Evolutionary conservation across 495 filamentous ascomycete genomes (phyloP), one percentile per base, ranked within the genome.

Genomic region (Chaetomium fimeti): DNA sequence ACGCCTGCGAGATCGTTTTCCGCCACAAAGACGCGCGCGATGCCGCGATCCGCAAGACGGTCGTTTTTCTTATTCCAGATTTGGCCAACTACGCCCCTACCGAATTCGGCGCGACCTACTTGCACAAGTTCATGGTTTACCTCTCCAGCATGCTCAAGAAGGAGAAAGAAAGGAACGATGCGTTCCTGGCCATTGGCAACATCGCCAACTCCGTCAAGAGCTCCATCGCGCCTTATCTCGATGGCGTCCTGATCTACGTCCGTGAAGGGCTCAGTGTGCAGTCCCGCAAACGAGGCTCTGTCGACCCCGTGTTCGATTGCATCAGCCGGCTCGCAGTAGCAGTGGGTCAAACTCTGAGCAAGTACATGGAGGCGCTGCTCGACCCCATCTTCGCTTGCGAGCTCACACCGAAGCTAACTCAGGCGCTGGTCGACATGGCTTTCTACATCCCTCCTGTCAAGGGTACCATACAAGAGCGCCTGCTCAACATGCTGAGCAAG

Each of bases 361-460:
- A 97, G 72, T 96, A 97, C 71, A 96, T 99, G 89, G 92, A 97
- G 69, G 90, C 91, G 20, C 78, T 98, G 27, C 84, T 99, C 2
- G 93, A 98, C 67, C 92, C 95, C 4, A 97, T 99, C 65, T 98
- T 99, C 76, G 91, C 91, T 20, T 99, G 94, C 68, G 93, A 93
- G 51, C 81, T 99, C 45, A 96, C 90, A 60, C 89, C 91, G 66
- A 91, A 94, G 57, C 83, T 99, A 22, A 96, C 91, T 0, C 93
- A 98, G 72, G 94, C 94, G 16, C 79, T 99, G 56, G 92, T 97
- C 24, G 94, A 98, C 72, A 96, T 99, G 90, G 93, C 94, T 47
- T 94, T 97, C 72, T 98, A 98, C 73, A 96, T 99, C 56, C 93
- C 94, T 0, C 94, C 95, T 1, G 89, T 96, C 66, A 93, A 96